Conservation (phyloP, 1,139 yeast genomes). For the Ogataea hybrid region DNA sequence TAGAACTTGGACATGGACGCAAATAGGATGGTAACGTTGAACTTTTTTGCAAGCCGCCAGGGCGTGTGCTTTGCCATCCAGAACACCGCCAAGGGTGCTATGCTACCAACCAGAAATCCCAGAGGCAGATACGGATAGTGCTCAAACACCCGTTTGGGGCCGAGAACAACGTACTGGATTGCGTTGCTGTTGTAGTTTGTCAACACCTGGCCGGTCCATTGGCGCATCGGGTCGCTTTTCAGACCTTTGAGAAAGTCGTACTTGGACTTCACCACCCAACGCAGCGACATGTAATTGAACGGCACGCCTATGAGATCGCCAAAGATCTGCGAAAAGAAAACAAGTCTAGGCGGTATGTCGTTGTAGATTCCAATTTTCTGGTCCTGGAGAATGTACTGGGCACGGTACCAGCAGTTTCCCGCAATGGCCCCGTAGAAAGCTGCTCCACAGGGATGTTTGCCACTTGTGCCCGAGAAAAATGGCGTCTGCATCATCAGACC, state of each 20-base stretch:
- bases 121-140: slow-evolving; percentile 42
- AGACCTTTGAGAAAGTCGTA: slow-evolving; percentile 40
- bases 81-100: slow-evolving; percentile 39
- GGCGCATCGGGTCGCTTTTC: slow-evolving; percentile 44
- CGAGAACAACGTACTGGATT: slow-evolving; percentile 48
- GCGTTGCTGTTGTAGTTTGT: slow-evolving; percentile 45
- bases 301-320: slow-evolving; percentile 54
- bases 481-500: slow-evolving; percentile 42
- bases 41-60: slow-evolving; percentile 1
- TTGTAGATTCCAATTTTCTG: slow-evolving; percentile 49
- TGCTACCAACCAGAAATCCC: slow-evolving; percentile 43
- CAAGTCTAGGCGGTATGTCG: slow-evolving; percentile 45
- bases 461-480: slow-evolving; percentile 15
- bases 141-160: slow-evolving; percentile 43
- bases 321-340: slow-evolving; percentile 47
- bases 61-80: slow-evolving; percentile 29
- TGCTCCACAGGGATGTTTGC: slow-evolving; percentile 47
- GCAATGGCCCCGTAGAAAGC: slow-evolving; percentile 49
- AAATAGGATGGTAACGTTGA: slow-evolving; percentile 47
- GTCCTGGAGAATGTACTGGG: slow-evolving; percentile 48
- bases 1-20: slow-evolving; percentile 47
- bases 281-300: slow-evolving; percentile 44
- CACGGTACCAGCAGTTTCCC: slow-evolving; percentile 54
- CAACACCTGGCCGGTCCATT: slow-evolving; percentile 51
- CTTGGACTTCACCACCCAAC: slow-evolving; percentile 45